These are phyloP conservation scores for Rhynchosporium graminicola DNA, from an alignment of 2,329 filamentous ascomycete species.

Conservation along the genomic window DNA sequence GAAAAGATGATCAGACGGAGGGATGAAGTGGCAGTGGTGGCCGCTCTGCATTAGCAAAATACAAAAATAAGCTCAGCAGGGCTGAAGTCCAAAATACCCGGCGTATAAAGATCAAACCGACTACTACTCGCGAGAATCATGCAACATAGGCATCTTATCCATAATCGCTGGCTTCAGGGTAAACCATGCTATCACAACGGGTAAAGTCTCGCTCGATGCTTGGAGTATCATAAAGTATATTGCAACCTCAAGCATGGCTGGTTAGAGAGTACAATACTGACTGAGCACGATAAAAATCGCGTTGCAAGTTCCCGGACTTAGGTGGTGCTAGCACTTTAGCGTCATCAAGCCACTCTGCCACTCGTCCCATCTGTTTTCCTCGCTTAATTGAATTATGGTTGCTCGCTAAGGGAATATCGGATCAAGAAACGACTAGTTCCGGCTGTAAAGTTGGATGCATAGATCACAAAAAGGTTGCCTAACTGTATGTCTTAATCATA, in stretches of 20 bases:
- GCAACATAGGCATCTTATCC: slow-evolving; percentile 1
- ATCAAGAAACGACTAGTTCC: no score
- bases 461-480: no score
- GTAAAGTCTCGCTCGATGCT: not conserved
- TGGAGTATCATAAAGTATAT: slow-evolving; percentile 5
- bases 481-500: no score
- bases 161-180: slow-evolving; percentile 8
- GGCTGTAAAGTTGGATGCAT: no score
- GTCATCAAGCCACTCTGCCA: no score
- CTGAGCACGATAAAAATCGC: not conserved
- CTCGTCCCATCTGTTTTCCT: no score
- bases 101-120: slow-evolving; percentile 9
- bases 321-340: no score
- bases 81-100: not conserved
- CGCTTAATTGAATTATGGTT: no score
- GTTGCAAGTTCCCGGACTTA: no score
- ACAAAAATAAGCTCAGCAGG: slow-evolving; percentile 19
- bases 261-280: not conserved
- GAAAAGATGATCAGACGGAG: not conserved
- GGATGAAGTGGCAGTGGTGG: slow-evolving; percentile 8
- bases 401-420: no score
- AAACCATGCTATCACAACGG: not conserved
- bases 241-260: not conserved
- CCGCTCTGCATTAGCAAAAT: not conserved
- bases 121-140: slow-evolving; percentile 1